Base-by-base conservation (phyloP, 768 basidiomycete genomes). In the Lenzites betulinus region DNA sequence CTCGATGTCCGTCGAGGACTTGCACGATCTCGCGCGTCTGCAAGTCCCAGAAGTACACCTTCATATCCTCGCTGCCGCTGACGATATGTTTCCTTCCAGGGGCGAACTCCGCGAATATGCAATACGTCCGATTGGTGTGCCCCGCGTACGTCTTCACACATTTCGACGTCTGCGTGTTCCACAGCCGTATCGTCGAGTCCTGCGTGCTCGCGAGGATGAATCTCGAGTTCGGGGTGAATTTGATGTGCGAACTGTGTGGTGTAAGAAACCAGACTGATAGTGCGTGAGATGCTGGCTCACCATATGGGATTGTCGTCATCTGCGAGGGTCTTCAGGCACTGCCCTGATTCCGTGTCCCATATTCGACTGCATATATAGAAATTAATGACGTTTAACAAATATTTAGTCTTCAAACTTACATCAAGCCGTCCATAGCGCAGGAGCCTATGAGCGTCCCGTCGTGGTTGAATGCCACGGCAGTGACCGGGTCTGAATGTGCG, bases 401-500 rank as follows among this genome's bases (percentile, higher is more conserved):
- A 49, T 18, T 28, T 3, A 12, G 23, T 1, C 43, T 8, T 76
- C 89, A 43, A 9, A 76, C 89, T 74, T 64, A 98, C 97, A 98
- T 96, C 43, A 98, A 75, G 6, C 96, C 97, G 73, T 99, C 97
- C 89, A 95, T 96, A 12, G 94, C 92, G 66, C 92, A 93, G 18
- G 94, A 96, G 2, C 93, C 90, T 26, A 99, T 89, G 64, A 98
- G 85, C 8, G 93, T 95, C 7, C 97, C 97, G 64, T 98, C 96
- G 65, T 89, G 85, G 73, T 92, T 98, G 80, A 97, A 99, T 59
- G 86, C 84, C 7, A 98, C 94, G 12, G 92, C 89, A 43, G 94
- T 96, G 33, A 98, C 93, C 13, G 97, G 95, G 73, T 98, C 97
- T 2, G 95, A 95, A 77, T 98, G 97, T 2, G 97, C 97, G 35